Conservation (phyloP, 345 rosid genomes). For the Reutealis trisperma region DNA sequence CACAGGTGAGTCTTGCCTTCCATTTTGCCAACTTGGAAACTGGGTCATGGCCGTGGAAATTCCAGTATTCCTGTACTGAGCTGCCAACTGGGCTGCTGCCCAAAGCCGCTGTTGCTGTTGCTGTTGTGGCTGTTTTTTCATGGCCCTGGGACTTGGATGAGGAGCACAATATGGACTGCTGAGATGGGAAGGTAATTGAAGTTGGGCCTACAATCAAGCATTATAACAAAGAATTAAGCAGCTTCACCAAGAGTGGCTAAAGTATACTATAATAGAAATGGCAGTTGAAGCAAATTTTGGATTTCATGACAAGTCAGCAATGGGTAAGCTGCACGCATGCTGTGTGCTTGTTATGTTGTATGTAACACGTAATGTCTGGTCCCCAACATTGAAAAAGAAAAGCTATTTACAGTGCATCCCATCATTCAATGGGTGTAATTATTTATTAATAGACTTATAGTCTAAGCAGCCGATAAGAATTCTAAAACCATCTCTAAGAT, state of each 20-base stretch:
- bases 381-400: not conserved
- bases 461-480: not conserved
- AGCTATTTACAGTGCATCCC: not conserved
- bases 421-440: not conserved
- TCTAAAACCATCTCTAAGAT: not conserved
- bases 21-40: conserved; percentile 45
- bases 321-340: not conserved
- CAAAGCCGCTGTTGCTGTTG: conserved; percentile 44
- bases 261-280: not conserved
- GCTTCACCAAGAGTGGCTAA: not conserved
- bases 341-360: not conserved
- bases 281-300: not conserved
- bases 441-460: not conserved
- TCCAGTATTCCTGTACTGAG: conserved; percentile 43
- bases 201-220: conserved; percentile 42
- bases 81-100: conserved; percentile 49
- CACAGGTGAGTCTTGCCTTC: conserved; percentile 40
- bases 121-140: conserved; percentile 43
- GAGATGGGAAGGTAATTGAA: conserved; percentile 44
- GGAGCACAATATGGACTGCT: conserved; percentile 35
- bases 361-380: conserved; percentile 7
- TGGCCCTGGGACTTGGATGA: conserved; percentile 22
- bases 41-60: conserved; percentile 38
- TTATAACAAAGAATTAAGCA: not conserved
- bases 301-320: not conserved